Percentiles rank a stretch among this genome's conserved stretches.
Conservation (phyloP, 257 asterid genomes). For the Craterostigma plantagineum region DNA sequence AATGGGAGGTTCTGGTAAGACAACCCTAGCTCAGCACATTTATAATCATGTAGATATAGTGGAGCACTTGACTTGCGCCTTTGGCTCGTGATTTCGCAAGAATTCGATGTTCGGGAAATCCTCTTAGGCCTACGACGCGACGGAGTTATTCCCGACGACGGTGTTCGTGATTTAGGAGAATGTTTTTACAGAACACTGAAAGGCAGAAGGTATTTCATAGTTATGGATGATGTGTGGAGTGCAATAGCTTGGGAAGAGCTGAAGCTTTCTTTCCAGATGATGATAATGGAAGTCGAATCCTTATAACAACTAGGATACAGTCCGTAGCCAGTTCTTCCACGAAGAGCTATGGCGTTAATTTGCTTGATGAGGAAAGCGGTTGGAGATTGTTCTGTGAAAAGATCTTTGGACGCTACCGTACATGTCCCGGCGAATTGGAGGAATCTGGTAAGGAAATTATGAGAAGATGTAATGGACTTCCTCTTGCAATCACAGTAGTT, state of each 20-base stretch:
- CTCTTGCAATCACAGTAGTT: too few species aligned
- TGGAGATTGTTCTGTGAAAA: slow-evolving; percentile 2
- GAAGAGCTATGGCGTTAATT: background rate
- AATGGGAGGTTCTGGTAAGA: too few species aligned
- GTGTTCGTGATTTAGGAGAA: slow-evolving; percentile 2
- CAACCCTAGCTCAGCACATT: too few species aligned
- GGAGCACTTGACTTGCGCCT: too few species aligned
- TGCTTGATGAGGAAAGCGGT: background rate
- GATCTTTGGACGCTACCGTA: background rate
- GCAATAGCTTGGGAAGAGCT: slow-evolving; percentile 6
- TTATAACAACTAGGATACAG: slow-evolving; percentile 9
- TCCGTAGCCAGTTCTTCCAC: slow-evolving; percentile 1
- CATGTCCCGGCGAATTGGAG: slow-evolving; percentile 2
- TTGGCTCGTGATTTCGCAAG: too few species aligned
- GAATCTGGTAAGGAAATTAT: background rate
- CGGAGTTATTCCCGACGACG: too few species aligned
- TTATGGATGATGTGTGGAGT: slow-evolving; percentile 18
- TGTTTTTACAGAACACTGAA: background rate
- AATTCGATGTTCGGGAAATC: too few species aligned
- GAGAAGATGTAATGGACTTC: too few species aligned
- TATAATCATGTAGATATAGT: too few species aligned
- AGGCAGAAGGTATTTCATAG: slow-evolving; percentile 11
- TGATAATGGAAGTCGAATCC: slow-evolving; percentile 10
- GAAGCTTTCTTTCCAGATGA: slow-evolving; percentile 12
- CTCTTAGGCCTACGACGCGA: too few species aligned